phyloP scores from a whole-genome alignment of 2,329 filamentous ascomycete species.

The Aspergillus vadensis region DNA sequence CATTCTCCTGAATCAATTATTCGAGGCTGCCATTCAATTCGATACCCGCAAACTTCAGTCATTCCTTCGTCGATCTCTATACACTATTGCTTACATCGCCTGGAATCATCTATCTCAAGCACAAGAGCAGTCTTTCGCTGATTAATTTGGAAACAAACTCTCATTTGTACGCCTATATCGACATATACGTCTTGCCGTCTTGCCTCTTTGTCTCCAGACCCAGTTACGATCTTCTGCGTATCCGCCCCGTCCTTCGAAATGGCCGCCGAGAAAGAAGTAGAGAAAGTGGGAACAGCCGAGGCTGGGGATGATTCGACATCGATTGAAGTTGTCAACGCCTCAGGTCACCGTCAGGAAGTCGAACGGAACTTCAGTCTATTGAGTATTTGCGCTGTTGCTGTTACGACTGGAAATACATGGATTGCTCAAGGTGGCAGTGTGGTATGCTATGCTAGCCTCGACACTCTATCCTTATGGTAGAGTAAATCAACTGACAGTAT shows the following conservation, averaged over 20 bases:
- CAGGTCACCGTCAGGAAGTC: slow-evolving; percentile 65
- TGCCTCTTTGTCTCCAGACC: background rate
- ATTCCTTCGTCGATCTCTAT: background rate
- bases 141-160: background rate
- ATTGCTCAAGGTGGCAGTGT: slow-evolving; percentile 64
- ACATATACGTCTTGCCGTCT: background rate
- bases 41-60: background rate
- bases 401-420: slow-evolving; percentile 68
- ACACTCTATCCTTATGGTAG: too few species aligned
- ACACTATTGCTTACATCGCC: background rate
- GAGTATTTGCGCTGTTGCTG: slow-evolving; percentile 60
- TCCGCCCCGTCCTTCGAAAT: slow-evolving; percentile 12
- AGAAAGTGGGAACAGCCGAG: slow-evolving; percentile 30
- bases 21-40: background rate
- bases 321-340: slow-evolving; percentile 60
- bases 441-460: slow-evolving; percentile 38
- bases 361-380: slow-evolving; percentile 64
- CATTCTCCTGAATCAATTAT: too few species aligned
- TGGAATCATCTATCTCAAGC: background rate
- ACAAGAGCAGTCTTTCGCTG: background rate
- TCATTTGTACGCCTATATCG: background rate
- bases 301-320: slow-evolving; percentile 29
- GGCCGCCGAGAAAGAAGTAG: slow-evolving; percentile 19
- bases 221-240: background rate
- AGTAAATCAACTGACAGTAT: background rate